Evolutionary conservation across 176 grass and related monocot genomes (phyloP).

Genomic region (Oryza coarctata): DNA sequence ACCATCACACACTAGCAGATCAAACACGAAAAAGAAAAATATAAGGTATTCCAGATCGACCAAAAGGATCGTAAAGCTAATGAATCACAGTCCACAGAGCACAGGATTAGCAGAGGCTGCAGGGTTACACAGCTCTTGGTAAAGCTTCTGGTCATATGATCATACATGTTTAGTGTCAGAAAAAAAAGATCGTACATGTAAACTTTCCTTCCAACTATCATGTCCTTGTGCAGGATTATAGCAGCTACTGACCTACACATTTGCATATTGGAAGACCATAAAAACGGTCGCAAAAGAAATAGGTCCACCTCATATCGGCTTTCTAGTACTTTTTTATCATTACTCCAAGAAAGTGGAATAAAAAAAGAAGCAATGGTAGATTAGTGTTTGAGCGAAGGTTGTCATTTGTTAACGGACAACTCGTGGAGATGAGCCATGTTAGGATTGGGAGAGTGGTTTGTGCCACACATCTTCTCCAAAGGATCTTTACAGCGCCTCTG

Average conservation of each 20-base stretch:
- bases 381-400: constrained; percentile 7
- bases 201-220: constrained; percentile 30
- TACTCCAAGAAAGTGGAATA: constrained; percentile 23
- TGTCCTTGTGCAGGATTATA: constrained; percentile 15
- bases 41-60: neutral
- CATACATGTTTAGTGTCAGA: too few species aligned
- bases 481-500: constrained; percentile 79
- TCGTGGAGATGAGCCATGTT: constrained; percentile 57
- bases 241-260: constrained; percentile 27
- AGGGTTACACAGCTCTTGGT: constrained; percentile 26
- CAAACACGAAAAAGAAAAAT: neutral
- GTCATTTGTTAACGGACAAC: constrained; percentile 63
- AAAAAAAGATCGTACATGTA: neutral
- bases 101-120: constrained; percentile 36
- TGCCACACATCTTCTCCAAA: constrained; percentile 55
- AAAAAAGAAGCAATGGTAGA: constrained; percentile 33
- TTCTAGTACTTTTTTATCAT: constrained; percentile 30
- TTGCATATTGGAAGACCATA: constrained; percentile 41
- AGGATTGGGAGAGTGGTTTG: constrained; percentile 19
- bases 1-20: neutral
- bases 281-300: constrained; percentile 25
- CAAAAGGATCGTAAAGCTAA: neutral
- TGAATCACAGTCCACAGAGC: neutral
- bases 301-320: constrained; percentile 36
- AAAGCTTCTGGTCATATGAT: constrained; percentile 8